Base-by-base conservation (phyloP, 2,329 filamentous ascomycete species). In the Cytospora leucostoma region DNA sequence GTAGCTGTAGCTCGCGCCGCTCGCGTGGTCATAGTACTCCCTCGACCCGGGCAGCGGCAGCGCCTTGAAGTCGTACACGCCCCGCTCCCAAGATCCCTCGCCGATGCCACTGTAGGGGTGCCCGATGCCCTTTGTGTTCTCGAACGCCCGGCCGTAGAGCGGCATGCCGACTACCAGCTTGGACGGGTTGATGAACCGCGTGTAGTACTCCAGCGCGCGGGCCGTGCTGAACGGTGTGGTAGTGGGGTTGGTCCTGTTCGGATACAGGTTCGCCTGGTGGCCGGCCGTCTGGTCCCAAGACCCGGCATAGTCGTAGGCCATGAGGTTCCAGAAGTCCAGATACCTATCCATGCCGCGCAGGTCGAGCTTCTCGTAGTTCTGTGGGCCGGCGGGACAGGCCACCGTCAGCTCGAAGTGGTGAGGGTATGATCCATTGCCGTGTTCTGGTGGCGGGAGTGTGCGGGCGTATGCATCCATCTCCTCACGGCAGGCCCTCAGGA, bases 81-180 rank as follows among this genome's bases (percentile, higher is more conserved):
- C 93, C 8, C 84, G 80, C 78, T 97, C 93, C 90, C 91, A 97
- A 61, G 84, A 90, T 0, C 93, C 94, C 61, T 88, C 81, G 1
- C 93, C 93, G 10, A 91, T 81, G 7, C 92, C 93, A 56, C 75
- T 83, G 76, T 84, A 97, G 0, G 85, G 77, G 37, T 80, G 75
- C 1, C 94, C 94, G 0, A 86, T 83, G 0, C 93, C 93, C 33
- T 89, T 82, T 0, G 94, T 97, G 67, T 87, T 85, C 69, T 87
- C 82, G 74, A 97, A 98, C 0, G 91, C 87, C 40, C 93, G 90
- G 1, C 94, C 94, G 73, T 97, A 98, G 13, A 98, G 79, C 2
- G 94, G 93, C 90, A 97, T 94, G 3, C 94, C 93, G 15, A 97
- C 75, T 3, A 97, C 90, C 60, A 98, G 85, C 77, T 97, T 97